Conservation (phyloP, 129 eudicot genomes). For the Pseudognaphalium luteoalbum region DNA sequence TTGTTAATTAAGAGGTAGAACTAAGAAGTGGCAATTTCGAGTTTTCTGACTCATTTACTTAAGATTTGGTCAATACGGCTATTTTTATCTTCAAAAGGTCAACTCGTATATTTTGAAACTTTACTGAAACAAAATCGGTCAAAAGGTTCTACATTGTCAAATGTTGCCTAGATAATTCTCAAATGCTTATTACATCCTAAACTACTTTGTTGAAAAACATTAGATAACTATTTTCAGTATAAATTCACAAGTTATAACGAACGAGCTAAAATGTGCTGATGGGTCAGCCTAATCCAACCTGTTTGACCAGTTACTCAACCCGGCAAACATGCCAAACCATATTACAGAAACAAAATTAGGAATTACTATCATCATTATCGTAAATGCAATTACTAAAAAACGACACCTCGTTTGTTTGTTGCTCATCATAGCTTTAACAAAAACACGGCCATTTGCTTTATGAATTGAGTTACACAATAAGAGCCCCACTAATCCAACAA, state of each 20-base stretch:
- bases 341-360: background rate
- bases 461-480: background rate
- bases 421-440: background rate
- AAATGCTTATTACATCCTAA: background rate
- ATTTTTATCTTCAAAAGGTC: background rate
- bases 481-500: background rate
- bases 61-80: background rate
- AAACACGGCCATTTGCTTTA: background rate
- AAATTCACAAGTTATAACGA: background rate
- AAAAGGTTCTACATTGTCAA: background rate
- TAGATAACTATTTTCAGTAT: too few relatives aligned
- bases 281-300: background rate
- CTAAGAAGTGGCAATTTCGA: background rate
- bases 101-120: background rate
- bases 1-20: background rate
- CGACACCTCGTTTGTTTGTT: background rate
- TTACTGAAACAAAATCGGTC: background rate
- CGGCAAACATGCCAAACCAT: background rate
- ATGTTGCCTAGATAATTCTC: background rate
- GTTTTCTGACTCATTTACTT: background rate
- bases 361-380: background rate
- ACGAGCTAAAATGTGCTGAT: background rate
- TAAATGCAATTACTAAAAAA: background rate
- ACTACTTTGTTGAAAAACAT: background rate
- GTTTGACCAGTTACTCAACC: background rate